Base-by-base conservation (phyloP, 2,329 filamentous ascomycete genomes). In the Sporothrix schenckii region DNA sequence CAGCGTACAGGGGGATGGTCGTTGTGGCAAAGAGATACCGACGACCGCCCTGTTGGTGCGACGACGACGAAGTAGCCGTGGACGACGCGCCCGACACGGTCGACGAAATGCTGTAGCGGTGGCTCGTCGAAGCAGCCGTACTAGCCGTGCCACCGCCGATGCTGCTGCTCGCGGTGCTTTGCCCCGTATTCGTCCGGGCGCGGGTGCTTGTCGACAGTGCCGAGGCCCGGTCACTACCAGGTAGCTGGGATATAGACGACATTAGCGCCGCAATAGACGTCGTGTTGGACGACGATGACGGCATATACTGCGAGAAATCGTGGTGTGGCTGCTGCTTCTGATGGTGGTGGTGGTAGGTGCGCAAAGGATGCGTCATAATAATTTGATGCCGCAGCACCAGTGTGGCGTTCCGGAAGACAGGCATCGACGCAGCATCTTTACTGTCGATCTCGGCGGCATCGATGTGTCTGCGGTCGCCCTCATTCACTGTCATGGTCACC, bases 401-500 rank as follows among this genome's bases (percentile, higher is more conserved):
- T 24, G 53, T 70, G 24, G 72, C 68, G 1, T 61, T 44, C 56
- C 21, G 63, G 16, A 63, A 67, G 50, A 65, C 66, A 7, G 67
- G 66, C 52, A 66, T n/a, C 11, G 24, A 16, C 16, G 66, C 39
- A 13, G 3, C 7, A 13, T 49, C 66, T 3, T 34, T 27, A n/a
- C 19, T 5, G 24, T 63, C 54, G n/a, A 50, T 27, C 14, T 34
- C 24, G 39, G 49, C 61, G 21, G 49, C 61, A 19, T 56, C 49
- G 30, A 2, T 39, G 5, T 50, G 7, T 58, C 44, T 53, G 27
- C 19, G 9, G 14, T 61, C 44, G 41, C 49, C 66, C 24, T 72
- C 65, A 10, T 67, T 68, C n/a, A 74, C 61, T 9, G 72, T 73
- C 73, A 74, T 71, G 11, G 73, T 74, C 27, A 74, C 73, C 4